These are phyloP conservation scores for Spathaspora girioi DNA, from an alignment of 805 yeast genomes.

Conservation along the genomic window DNA sequence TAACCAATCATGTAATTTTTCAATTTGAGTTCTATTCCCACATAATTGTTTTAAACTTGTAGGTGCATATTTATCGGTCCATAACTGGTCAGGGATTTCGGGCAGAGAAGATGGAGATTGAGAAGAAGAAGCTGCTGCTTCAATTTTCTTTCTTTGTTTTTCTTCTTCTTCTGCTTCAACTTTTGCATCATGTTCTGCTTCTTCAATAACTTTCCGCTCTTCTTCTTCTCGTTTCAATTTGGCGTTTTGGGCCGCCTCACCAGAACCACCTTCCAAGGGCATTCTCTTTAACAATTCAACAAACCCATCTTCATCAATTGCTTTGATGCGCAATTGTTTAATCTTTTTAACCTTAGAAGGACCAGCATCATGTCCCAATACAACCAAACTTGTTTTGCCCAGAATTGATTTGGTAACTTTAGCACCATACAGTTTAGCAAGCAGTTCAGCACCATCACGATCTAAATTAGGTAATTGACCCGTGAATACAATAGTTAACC, in stretches of 20 bases:
- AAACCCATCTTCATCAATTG: slow-evolving; percentile 85
- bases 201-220: slow-evolving; percentile 49
- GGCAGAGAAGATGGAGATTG: background rate
- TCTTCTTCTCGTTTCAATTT: slow-evolving; percentile 66
- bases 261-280: slow-evolving; percentile 92
- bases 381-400: slow-evolving; percentile 82
- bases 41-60: slow-evolving; percentile 70
- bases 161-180: slow-evolving; percentile 42
- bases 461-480: slow-evolving; percentile 81
- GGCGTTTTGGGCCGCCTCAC: slow-evolving; percentile 74
- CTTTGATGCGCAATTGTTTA: slow-evolving; percentile 66
- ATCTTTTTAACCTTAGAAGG: slow-evolving; percentile 89
- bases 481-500: slow-evolving; percentile 89
- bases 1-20: slow-evolving; percentile 70
- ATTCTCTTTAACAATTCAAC: slow-evolving; percentile 64
- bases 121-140: background rate
- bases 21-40: slow-evolving; percentile 81
- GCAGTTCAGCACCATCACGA: slow-evolving; percentile 67
- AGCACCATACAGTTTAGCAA: slow-evolving; percentile 88
- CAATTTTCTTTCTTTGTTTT: background rate
- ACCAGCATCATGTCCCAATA: slow-evolving; percentile 94
- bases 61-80: slow-evolving; percentile 96
- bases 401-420: slow-evolving; percentile 83
- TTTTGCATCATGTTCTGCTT: slow-evolving; percentile 42
- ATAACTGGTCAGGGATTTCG: slow-evolving; percentile 52